Evolutionary conservation across 1,284 basidiomycete genomes (phyloP), one percentile per base, ranked within the genome.

Genomic region (Trametes sp.): DNA sequence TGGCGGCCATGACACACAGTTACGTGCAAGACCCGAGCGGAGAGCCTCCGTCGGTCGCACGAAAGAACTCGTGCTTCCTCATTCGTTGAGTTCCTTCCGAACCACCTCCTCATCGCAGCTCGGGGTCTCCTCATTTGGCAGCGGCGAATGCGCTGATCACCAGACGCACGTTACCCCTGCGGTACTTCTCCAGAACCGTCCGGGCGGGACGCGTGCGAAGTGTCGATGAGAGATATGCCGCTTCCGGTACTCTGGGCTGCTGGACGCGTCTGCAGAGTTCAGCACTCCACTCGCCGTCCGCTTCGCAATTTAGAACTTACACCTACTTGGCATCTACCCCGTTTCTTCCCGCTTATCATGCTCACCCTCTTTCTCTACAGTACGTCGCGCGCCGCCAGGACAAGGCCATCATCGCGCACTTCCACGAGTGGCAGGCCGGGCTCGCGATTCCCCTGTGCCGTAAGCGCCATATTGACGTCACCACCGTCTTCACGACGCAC

Each of bases 351-450:
- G 33, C 35, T 31, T 14, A 19, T 44, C 28, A n/a, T 51, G 31
- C 61, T 64, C 45, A 63, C 59, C 11, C 3, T 11, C 6, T 31
- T 11, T 24, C 48, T 63, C 57, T 14, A 24, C 73, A 95, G 90
- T 98, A 94, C 74, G 87, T 94, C 41, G 76, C 90, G 29, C 88
- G 89, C 62, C 89, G 96, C 75, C 84, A 91, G 38, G 84, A 87
- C 65, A 90, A 87, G 13, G 94, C 96, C 50, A 93, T 99, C 70
- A 87, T 98, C 66, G 96, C 95, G 65, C 97, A 98, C 80, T 98
- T 99, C 83, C 97, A 99, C 81, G 97, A 99, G 80, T 99, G 97
- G 97, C 96, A 98, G 77, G 96, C 96, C 7, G 97, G 97, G 61
- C 88, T 98, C 44, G 95, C 97, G 31, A 98, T 99, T 64, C 95